Evolutionary conservation across 2,329 filamentous ascomycete genomes (phyloP).

Genomic region (Rugonectria rugulosa): DNA sequence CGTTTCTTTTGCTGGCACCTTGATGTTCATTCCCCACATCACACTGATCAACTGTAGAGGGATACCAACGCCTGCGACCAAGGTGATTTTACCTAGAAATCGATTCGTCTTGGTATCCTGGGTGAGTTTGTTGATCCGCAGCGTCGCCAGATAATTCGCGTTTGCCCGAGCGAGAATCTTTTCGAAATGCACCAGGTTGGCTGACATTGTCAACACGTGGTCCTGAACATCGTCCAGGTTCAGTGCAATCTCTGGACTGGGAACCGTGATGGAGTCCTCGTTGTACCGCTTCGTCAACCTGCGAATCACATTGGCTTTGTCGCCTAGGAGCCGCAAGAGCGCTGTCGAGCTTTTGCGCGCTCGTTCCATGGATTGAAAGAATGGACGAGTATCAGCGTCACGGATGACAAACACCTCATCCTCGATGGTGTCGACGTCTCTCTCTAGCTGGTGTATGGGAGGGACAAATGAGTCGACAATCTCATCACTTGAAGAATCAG

Average conservation of each 20-base stretch:
- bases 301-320: slow-evolving; percentile 96
- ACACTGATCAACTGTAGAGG: slow-evolving; percentile 92
- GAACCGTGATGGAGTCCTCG: slow-evolving; percentile 93
- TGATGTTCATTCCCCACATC: slow-evolving; percentile 87
- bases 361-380: slow-evolving; percentile 86
- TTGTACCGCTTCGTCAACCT: slow-evolving; percentile 99
- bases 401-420: slow-evolving; percentile 94
- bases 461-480: slow-evolving; percentile 97
- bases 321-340: slow-evolving; percentile 88
- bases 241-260: slow-evolving; percentile 93
- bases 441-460: slow-evolving; percentile 86
- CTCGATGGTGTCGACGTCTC: slow-evolving; percentile 90
- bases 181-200: slow-evolving; percentile 92
- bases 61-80: slow-evolving; percentile 91
- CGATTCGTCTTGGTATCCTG: slow-evolving; percentile 89
- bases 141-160: slow-evolving; percentile 94
- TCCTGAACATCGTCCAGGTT: slow-evolving; percentile 98
- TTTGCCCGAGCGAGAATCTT: slow-evolving; percentile 96
- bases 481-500: slow-evolving; percentile 71
- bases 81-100: slow-evolving; percentile 91
- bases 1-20: slow-evolving; percentile 68
- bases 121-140: slow-evolving; percentile 89
- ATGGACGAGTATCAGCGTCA: slow-evolving; percentile 85
- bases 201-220: slow-evolving; percentile 99
- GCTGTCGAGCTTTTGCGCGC: slow-evolving; percentile 95